These are phyloP conservation scores for Populus davidiana DNA, from an alignment of 345 rosid genomes.

Conservation along the genomic window DNA sequence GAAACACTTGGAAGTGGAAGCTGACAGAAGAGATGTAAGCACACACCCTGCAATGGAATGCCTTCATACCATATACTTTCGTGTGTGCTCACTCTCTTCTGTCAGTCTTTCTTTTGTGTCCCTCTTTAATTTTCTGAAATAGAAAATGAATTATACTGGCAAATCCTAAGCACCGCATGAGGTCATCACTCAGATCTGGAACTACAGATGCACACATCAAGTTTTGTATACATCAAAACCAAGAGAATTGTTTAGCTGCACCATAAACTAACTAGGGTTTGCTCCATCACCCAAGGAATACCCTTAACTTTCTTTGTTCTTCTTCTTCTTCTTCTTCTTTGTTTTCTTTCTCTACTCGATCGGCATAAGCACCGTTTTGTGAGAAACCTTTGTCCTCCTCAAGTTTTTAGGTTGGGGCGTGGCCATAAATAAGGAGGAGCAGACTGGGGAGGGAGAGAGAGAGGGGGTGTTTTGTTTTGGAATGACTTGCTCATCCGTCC, in stretches of 20 bases:
- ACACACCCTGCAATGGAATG: conserved; percentile 50
- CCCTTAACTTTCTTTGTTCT: not conserved
- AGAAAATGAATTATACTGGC: not conserved
- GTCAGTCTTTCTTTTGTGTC: conserved; percentile 39
- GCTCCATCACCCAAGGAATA: not conserved
- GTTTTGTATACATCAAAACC: not conserved
- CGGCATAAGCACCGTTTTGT: not conserved
- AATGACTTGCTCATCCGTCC: not conserved
- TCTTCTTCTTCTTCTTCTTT: not conserved
- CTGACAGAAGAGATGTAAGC: conserved; percentile 65
- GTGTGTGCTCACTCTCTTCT: conserved; percentile 85
- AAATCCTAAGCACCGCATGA: not conserved
- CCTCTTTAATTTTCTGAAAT: not conserved
- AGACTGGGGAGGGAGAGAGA: not conserved
- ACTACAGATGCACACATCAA: not conserved
- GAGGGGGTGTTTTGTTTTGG: not conserved
- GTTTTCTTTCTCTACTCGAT: not conserved
- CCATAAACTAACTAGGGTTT: not conserved
- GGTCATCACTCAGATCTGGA: conserved; percentile 6
- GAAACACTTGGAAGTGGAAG: conserved; percentile 14
- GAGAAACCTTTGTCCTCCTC: not conserved
- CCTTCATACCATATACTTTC: conserved; percentile 40
- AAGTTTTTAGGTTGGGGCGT: not conserved
- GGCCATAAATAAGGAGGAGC: not conserved
- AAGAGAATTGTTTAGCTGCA: not conserved